Base-by-base conservation (phyloP, 306 rosid species). In the Rosa chinensis region DNA sequence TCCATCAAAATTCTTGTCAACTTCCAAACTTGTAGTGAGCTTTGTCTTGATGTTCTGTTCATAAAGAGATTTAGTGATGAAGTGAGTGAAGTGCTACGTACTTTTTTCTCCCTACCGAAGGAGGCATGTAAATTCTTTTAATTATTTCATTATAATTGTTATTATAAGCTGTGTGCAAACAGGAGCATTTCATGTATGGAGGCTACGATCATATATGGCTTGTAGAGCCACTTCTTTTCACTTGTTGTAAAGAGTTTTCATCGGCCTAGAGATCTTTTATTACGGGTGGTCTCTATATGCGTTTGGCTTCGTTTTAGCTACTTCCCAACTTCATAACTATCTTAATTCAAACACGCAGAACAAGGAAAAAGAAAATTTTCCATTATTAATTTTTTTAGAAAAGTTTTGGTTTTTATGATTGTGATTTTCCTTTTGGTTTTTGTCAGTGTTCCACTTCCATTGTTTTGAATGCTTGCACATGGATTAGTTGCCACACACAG, bases 371-470 rank as follows among this genome's bases (percentile, higher is more conserved):
- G 28, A 25, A 25, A 25, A 25, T 25, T 25, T 25, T 25, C 28
- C 28, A 25, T 25, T 25, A 25, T 25, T 25, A n/a, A n/a, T n/a
- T n/a, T 25, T 25, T 25, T 1, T 4, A 50, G 28, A 25, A 25
- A 86, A 23, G 72, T 83, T 84, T 61, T 78, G 66, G 35, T 21
- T 10, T 64, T 79, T 80, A 72, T 82, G 85, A 86, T 20, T 75
- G 71, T 78, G 64, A 32, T 74, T 64, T 88, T 87, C 67, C 42
- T 47, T 79, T 64, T 37, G 9, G 32, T 21, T 58, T 77, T 90
- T 47, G 18, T 81, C 92, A 97, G 99, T 87, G 79, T 88, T 67
- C 97, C 97, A 77, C 97, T 94, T 84, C 89, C 99, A 21, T 70
- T 94, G 82, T 80, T 91, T 79, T 97, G 99, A 37, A 87, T 94